These are phyloP conservation scores for Penicillium oxalicum DNA, from an alignment of 2,329 filamentous ascomycete species.

Conservation along the genomic window DNA sequence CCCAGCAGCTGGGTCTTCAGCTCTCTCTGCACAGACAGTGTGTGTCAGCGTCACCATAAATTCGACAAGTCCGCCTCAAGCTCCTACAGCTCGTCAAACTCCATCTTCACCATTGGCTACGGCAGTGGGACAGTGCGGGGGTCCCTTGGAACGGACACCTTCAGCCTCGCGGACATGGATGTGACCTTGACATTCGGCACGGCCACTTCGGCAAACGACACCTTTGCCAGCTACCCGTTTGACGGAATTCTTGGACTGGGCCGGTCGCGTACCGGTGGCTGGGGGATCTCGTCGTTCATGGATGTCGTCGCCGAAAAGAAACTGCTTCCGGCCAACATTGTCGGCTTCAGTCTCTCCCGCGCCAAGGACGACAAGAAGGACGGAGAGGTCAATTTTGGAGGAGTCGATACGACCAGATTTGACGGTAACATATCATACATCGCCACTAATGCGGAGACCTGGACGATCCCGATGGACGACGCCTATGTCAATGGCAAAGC, in stretches of 20 bases:
- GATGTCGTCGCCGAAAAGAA: conserved; percentile 54
- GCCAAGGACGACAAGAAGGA: conserved; percentile 59
- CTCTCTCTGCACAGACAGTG: conserved; percentile 56
- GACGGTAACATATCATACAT: conserved; percentile 65
- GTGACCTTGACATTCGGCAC: conserved; percentile 65
- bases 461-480: conserved; percentile 67
- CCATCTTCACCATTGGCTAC: conserved; percentile 58
- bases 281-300: conserved; percentile 59
- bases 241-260: conserved; percentile 82
- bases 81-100: conserved; percentile 53
- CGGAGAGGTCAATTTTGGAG: conserved; percentile 73
- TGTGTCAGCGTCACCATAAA: conserved; percentile 64
- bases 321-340: conserved; percentile 58
- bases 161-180: conserved; percentile 61
- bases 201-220: conserved; percentile 62
- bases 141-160: conserved; percentile 57
- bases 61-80: conserved; percentile 63
- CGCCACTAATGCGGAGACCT: conserved; percentile 53
- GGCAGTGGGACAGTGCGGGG: conserved; percentile 71
- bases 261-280: conserved; percentile 50
- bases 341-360: conserved; percentile 66
- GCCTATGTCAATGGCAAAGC: conserved; percentile 56
- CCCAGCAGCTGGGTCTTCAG: conserved; percentile 80
- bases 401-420: conserved; percentile 60
- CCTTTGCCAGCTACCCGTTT: conserved; percentile 74